Evolutionary conservation across 768 basidiomycete species (phyloP).

Genomic region (Suillus placidus): DNA sequence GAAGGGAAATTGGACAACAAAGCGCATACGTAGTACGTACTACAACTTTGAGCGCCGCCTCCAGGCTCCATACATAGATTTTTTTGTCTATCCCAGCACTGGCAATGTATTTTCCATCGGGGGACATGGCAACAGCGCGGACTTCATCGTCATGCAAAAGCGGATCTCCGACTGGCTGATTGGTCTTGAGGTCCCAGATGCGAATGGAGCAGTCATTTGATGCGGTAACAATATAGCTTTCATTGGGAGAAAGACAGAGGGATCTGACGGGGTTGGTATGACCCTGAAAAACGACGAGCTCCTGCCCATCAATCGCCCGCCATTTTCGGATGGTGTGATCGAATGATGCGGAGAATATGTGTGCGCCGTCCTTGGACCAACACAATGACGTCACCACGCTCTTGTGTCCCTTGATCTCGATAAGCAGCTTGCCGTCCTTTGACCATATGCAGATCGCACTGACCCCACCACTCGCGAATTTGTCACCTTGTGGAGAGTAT

Average conservation of each 20-base stretch:
- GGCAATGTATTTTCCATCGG: conserved; percentile 77
- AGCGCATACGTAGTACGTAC: background rate
- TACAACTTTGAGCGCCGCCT: conserved; percentile 21
- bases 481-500: background rate
- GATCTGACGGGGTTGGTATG: background rate
- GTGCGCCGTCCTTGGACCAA: background rate
- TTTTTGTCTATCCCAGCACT: conserved; percentile 80
- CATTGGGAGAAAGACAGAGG: background rate
- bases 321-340: background rate
- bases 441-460: background rate
- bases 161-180: conserved; percentile 29
- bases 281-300: background rate
- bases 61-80: conserved; percentile 80
- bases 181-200: background rate
- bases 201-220: background rate
- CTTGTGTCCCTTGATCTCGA: background rate
- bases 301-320: background rate
- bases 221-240: background rate
- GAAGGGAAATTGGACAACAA: background rate
- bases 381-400: background rate
- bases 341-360: background rate
- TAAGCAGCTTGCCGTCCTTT: background rate
- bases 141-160: conserved; percentile 83
- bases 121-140: conserved; percentile 72
- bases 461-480: background rate